These are phyloP conservation scores for Lactarius deliciosus DNA, from an alignment of 768 basidiomycete species.

Conservation along the genomic window DNA sequence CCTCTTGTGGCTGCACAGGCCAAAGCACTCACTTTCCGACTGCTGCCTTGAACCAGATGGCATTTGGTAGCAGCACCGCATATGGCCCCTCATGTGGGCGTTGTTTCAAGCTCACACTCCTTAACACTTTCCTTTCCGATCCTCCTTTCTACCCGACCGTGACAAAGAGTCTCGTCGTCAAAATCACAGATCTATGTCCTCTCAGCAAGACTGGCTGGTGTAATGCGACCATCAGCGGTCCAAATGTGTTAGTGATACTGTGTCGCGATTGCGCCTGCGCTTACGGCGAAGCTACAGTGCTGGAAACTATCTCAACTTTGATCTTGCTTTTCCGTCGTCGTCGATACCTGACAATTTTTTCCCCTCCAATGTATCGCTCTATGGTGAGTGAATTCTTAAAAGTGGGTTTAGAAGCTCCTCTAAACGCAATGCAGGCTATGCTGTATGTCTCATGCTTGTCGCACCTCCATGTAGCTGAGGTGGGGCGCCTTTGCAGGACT, in stretches of 20 bases:
- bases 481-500: slow-evolving; percentile 50
- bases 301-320: slow-evolving; percentile 74
- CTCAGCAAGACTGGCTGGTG: slow-evolving; percentile 65
- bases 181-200: slow-evolving; percentile 81
- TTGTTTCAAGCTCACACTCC: slow-evolving; percentile 75
- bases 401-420: neutral
- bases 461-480: neutral
- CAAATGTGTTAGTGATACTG: slow-evolving; percentile 56
- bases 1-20: slow-evolving; percentile 74
- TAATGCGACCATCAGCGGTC: slow-evolving; percentile 56
- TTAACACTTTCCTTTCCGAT: slow-evolving; percentile 62
- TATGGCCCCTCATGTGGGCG: slow-evolving; percentile 74
- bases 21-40: slow-evolving; percentile 62
- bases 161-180: slow-evolving; percentile 64
- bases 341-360: slow-evolving; percentile 71
- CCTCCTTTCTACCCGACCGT: slow-evolving; percentile 69
- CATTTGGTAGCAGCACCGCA: slow-evolving; percentile 69
- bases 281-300: slow-evolving; percentile 44
- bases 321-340: slow-evolving; percentile 73
- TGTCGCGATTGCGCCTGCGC: neutral
- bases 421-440: slow-evolving; percentile 37
- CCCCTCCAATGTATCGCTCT: slow-evolving; percentile 64
- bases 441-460: slow-evolving; percentile 34
- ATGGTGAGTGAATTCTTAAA: slow-evolving; percentile 45
- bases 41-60: slow-evolving; percentile 76